These are phyloP conservation scores for Knoxdaviesia proteae DNA, from an alignment of 2,329 filamentous ascomycete species.

Conservation along the genomic window DNA sequence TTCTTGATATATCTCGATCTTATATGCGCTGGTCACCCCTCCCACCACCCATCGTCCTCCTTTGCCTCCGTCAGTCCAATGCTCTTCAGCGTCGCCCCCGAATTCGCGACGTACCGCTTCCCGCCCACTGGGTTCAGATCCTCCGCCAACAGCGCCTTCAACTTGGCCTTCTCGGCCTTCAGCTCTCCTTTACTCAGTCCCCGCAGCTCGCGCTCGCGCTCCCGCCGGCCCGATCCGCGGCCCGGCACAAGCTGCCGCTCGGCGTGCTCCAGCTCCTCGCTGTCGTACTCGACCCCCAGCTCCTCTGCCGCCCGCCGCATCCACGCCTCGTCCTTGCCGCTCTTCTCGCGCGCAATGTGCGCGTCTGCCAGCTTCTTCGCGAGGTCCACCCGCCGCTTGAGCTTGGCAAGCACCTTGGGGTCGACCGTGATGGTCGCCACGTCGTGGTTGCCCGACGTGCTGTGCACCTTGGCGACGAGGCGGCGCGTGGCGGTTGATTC, in stretches of 20 bases:
- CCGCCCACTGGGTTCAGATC: conserved; percentile 76
- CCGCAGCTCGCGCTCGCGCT: conserved; percentile 52
- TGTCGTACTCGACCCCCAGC: conserved; percentile 82
- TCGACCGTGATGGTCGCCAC: conserved; percentile 61
- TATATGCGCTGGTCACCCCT: background rate
- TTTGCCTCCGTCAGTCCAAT: conserved; percentile 12
- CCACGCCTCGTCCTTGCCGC: conserved; percentile 66
- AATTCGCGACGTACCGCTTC: conserved; percentile 53
- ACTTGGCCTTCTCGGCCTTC: conserved; percentile 44
- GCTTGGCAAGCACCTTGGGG: conserved; percentile 50
- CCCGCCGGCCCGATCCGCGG: conserved; percentile 50
- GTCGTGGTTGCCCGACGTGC: conserved; percentile 33
- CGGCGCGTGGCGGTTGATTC: conserved; percentile 71
- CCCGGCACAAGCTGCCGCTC: conserved; percentile 44
- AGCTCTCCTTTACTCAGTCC: conserved; percentile 54
- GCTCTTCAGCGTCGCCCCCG: no score
- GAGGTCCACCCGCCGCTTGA: conserved; percentile 58
- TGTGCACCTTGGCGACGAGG: conserved; percentile 75
- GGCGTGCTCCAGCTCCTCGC: conserved; percentile 69
- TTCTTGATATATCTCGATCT: no score
- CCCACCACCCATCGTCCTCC: conserved; percentile 2
- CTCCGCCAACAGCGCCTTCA: conserved; percentile 48
- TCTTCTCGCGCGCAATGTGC: conserved; percentile 69
- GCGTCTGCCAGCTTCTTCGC: conserved; percentile 79
- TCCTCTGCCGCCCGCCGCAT: conserved; percentile 72